Evolutionary conservation across 768 basidiomycete genomes (phyloP).

Genomic region (Lactarius quietus): DNA sequence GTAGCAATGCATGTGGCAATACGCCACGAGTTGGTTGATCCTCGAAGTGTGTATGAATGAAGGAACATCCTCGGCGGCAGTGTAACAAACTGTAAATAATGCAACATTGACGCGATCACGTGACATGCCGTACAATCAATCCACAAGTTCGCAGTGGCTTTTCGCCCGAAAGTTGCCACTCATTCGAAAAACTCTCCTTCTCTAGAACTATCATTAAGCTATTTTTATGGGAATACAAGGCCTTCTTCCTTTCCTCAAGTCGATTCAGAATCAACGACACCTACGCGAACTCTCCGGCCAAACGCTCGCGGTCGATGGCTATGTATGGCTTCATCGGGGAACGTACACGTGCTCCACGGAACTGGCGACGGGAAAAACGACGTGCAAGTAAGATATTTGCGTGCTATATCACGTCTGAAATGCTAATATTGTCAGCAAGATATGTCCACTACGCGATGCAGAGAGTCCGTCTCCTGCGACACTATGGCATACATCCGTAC

Average conservation of each 20-base stretch:
- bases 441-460: conserved; percentile 98
- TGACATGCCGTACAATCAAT: not conserved
- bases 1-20: not conserved
- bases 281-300: conserved; percentile 81
- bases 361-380: conserved; percentile 77
- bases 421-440: conserved; percentile 39
- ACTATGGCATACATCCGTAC: conserved; percentile 83
- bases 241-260: conserved; percentile 83
- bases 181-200: not conserved
- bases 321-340: conserved; percentile 91
- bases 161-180: not conserved
- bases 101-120: not conserved
- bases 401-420: not conserved
- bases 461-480: conserved; percentile 77
- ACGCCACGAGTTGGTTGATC: not conserved
- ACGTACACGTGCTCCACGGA: conserved; percentile 89
- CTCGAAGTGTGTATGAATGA: not conserved
- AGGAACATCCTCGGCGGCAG: not conserved
- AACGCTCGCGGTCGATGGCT: conserved; percentile 89
- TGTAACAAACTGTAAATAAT: not conserved
- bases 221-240: conserved; percentile 85
- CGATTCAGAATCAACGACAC: conserved; percentile 75
- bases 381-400: conserved; percentile 58
- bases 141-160: not conserved
- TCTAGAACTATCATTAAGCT: not conserved